Conservation (phyloP, 371 early-diverging fungal species). For the Dentiscutata heterogama region DNA sequence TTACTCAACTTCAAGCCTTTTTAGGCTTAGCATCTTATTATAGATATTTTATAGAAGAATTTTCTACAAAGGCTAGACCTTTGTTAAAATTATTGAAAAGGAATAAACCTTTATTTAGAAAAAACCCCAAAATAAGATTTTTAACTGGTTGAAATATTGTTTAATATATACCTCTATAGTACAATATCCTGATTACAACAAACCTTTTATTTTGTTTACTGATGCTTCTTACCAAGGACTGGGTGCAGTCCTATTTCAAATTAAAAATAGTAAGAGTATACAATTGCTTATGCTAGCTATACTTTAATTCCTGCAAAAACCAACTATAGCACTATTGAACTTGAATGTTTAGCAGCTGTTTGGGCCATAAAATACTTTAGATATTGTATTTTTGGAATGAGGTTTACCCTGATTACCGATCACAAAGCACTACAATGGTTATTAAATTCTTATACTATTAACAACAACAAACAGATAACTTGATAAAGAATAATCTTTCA, state of each 20-base stretch:
- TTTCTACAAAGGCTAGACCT: slow-evolving; percentile 55
- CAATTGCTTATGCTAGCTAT: not conserved
- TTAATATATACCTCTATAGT: slow-evolving; percentile 47
- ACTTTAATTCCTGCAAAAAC: not conserved
- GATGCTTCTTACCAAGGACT: slow-evolving; percentile 53
- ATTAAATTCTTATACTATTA: too few relatives aligned
- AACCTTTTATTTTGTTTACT: slow-evolving; percentile 48
- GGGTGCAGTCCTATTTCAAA: slow-evolving; percentile 53
- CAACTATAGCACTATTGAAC: not conserved
- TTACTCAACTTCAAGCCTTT: slow-evolving; percentile 55
- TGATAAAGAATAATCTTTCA: too few relatives aligned
- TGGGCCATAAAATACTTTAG: not conserved
- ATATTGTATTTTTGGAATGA: not conserved
- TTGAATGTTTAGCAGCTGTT: not conserved
- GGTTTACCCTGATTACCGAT: too few relatives aligned
- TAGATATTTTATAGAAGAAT: slow-evolving; percentile 54
- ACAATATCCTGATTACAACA: slow-evolving; percentile 49
- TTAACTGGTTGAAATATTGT: slow-evolving; percentile 47
- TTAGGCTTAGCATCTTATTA: slow-evolving; percentile 57
- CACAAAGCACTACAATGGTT: too few relatives aligned
- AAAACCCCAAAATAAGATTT: slow-evolving; percentile 46
- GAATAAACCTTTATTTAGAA: slow-evolving; percentile 47
- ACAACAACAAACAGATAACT: too few relatives aligned
- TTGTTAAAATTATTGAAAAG: slow-evolving; percentile 55
- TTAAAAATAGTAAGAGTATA: slow-evolving; percentile 4